phyloP scores from a whole-genome alignment of 2,329 filamentous ascomycete species.

The Zasmidium citrigriseum region DNA sequence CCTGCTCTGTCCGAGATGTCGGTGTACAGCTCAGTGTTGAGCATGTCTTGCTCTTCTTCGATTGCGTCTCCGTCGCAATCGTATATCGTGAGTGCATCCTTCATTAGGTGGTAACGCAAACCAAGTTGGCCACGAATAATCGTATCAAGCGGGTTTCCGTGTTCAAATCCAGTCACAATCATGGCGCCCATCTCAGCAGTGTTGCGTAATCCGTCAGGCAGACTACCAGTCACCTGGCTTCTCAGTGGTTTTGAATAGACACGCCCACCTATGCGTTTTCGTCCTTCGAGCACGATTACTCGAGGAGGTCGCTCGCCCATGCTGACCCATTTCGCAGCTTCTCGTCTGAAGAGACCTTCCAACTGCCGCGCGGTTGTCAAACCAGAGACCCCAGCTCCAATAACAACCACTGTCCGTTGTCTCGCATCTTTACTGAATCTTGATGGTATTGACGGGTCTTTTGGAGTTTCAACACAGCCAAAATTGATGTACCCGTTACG shows the following conservation, averaged over 20 bases:
- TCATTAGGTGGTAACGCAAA: constrained; percentile 80
- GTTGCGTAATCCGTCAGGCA: constrained; percentile 60
- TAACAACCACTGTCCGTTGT: constrained; percentile 76
- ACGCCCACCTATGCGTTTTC: constrained; percentile 82
- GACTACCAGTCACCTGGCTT: constrained; percentile 57
- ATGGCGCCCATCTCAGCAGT: constrained; percentile 98
- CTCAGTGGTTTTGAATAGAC: constrained; percentile 80
- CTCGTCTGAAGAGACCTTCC: constrained; percentile 80
- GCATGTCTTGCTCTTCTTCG: constrained; percentile 72
- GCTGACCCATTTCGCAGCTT: constrained; percentile 66
- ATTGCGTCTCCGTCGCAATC: constrained; percentile 79
- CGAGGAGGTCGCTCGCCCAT: constrained; percentile 68
- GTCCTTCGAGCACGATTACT: constrained; percentile 82
- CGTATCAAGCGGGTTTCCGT: constrained; percentile 89
- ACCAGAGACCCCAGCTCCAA: constrained; percentile 93
- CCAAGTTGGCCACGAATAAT: constrained; percentile 88
- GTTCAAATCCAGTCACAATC: constrained; percentile 95
- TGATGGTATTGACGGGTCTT: constrained; percentile 22
- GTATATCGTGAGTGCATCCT: constrained; percentile 81
- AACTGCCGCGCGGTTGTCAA: constrained; percentile 89
- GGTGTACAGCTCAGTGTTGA: constrained; percentile 91
- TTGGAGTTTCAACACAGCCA: constrained; percentile 77
- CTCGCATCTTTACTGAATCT: constrained; percentile 46
- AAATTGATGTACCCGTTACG: constrained; percentile 95
- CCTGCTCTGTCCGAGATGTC: constrained; percentile 91